Percentiles rank a stretch among this genome's conserved stretches.
Conservation (phyloP, 2,329 filamentous ascomycete genomes). For the Fusarium dimerum region DNA sequence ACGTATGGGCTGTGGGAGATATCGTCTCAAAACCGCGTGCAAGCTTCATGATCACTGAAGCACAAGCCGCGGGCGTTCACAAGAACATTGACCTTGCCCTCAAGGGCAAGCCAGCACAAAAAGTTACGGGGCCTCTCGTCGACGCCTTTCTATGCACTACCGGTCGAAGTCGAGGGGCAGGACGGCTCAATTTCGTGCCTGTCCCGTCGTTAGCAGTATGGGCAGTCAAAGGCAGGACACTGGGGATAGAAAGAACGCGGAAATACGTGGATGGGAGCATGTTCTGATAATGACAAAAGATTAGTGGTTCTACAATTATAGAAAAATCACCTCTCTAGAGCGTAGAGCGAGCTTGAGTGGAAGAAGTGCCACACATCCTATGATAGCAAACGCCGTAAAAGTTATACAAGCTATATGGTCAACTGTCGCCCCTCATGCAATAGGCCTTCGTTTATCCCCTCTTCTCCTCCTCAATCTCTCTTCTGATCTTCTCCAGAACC, state of each 20-base stretch:
- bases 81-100: conserved; percentile 55
- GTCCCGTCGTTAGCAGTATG: conserved; percentile 54
- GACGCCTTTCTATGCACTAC: conserved; percentile 51
- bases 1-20: conserved; percentile 57
- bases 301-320: background rate
- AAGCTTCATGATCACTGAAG: conserved; percentile 62
- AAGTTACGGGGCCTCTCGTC: conserved; percentile 49
- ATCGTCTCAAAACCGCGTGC: conserved; percentile 53
- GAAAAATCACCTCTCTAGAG: conserved; percentile 4
- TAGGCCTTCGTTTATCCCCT: conserved; percentile 43
- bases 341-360: conserved; percentile 1
- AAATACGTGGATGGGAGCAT: conserved; percentile 51
- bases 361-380: conserved; percentile 25
- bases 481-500: conserved; percentile 72
- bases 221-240: conserved; percentile 52
- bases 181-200: conserved; percentile 48
- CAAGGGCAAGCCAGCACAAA: conserved; percentile 43
- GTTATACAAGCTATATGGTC: conserved; percentile 13
- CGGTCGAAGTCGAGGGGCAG: conserved; percentile 52
- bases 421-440: conserved; percentile 10
- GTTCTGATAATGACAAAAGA: conserved; percentile 37
- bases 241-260: conserved; percentile 46
- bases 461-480: conserved; percentile 88
- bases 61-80: conserved; percentile 53
- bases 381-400: conserved; percentile 30